These are phyloP conservation scores for Durio zibethinus DNA, from an alignment of 345 rosid species.

Conservation along the genomic window DNA sequence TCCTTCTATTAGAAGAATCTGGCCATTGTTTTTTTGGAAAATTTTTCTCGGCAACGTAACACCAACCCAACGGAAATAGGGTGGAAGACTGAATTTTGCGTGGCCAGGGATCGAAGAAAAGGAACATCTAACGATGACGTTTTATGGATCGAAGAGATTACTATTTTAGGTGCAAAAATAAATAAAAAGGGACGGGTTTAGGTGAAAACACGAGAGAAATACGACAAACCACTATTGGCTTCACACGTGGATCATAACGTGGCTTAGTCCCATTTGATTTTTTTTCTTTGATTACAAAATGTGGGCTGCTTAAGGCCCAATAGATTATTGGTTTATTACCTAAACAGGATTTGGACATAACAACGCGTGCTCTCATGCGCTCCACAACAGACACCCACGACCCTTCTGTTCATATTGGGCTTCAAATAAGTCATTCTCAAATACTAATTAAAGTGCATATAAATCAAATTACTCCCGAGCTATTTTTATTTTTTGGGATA, in stretches of 20 bases:
- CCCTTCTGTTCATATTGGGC: no score
- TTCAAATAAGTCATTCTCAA: no score
- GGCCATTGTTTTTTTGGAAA: background rate
- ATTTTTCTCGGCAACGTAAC: background rate
- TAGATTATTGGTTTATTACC: no score
- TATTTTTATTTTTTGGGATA: no score
- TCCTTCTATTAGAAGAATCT: background rate
- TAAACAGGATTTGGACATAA: no score
- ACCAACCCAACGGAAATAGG: background rate
- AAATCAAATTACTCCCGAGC: no score
- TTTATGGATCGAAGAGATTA: constrained; percentile 15
- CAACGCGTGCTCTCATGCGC: no score
- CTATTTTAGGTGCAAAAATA: no score
- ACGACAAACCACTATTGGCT: constrained; percentile 2
- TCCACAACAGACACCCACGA: no score
- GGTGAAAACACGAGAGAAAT: background rate
- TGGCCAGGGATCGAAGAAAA: constrained; percentile 9
- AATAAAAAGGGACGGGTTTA: background rate
- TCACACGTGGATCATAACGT: background rate
- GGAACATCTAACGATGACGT: background rate
- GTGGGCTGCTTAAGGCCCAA: background rate
- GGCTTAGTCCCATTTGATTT: background rate
- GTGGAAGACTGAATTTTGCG: background rate
- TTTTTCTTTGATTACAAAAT: background rate
- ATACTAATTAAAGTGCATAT: no score